These are phyloP conservation scores for Trebouxia sp. DNA, from an alignment of 139 green algal species.

Conservation along the genomic window DNA sequence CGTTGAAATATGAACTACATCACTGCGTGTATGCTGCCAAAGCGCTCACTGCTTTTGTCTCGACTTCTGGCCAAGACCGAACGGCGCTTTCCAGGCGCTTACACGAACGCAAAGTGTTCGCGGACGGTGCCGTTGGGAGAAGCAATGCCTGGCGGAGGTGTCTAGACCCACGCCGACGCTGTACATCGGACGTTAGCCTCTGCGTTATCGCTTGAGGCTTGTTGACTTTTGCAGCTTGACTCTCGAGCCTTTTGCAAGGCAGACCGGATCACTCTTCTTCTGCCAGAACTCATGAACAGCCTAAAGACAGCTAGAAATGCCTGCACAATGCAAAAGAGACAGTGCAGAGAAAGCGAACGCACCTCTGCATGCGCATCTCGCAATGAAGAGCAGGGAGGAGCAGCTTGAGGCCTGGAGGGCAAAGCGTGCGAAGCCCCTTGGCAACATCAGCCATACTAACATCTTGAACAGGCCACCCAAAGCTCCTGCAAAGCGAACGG, in stretches of 20 bases:
- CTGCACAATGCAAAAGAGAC: background rate
- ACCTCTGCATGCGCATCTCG: background rate
- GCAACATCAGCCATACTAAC: constrained; percentile 8
- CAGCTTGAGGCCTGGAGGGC: constrained; percentile 42
- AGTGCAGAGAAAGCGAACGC: too few species aligned
- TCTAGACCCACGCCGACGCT: background rate
- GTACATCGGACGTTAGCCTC: too few species aligned
- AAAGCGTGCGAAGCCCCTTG: constrained; percentile 14
- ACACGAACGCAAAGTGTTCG: background rate
- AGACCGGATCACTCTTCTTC: too few species aligned
- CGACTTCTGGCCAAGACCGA: background rate
- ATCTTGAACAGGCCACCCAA: constrained; percentile 7
- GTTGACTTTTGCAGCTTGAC: too few species aligned
- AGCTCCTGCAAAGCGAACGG: background rate
- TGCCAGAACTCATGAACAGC: background rate
- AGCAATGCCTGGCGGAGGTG: too few species aligned
- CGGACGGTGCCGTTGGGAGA: background rate
- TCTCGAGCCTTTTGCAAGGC: too few species aligned
- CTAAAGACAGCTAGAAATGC: constrained; percentile 2
- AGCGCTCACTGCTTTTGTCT: background rate
- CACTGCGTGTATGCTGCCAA: too few species aligned
- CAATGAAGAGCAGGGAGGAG: constrained; percentile 33
- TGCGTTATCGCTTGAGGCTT: too few species aligned
- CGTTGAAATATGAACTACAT: too few species aligned
- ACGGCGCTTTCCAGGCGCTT: background rate